Evolutionary conservation across 2,329 filamentous ascomycete species (phyloP).

Genomic region (Cryphonectria radicalis): DNA sequence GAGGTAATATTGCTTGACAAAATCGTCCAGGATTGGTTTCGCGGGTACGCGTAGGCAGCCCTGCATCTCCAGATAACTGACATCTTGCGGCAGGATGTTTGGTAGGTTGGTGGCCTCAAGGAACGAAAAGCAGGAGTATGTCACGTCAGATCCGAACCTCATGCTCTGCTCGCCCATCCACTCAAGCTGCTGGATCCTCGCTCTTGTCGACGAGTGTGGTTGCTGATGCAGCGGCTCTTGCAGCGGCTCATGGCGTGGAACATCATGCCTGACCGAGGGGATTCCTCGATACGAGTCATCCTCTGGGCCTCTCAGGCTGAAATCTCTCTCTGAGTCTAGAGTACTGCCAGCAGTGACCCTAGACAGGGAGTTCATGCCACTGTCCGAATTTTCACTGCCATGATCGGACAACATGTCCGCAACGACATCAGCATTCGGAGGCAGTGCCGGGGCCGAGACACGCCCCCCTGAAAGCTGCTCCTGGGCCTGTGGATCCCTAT

Average conservation of each 20-base stretch:
- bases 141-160: conserved; percentile 40
- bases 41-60: conserved; percentile 51
- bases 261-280: not conserved
- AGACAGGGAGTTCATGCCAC: not conserved
- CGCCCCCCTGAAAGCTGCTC: not conserved
- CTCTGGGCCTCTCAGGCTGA: not conserved
- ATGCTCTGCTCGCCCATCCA: conserved; percentile 38
- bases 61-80: conserved; percentile 51
- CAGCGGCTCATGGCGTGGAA: conserved; percentile 1
- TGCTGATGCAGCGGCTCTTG: conserved; percentile 3
- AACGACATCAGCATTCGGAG: not conserved
- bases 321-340: not conserved
- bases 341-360: conserved; percentile 1
- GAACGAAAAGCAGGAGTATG: conserved; percentile 50
- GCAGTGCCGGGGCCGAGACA: not conserved
- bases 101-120: conserved; percentile 43
- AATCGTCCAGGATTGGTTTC: conserved; percentile 47
- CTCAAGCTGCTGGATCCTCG: conserved; percentile 26
- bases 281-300: not conserved
- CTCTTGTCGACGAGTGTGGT: not conserved
- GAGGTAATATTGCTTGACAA: conserved; percentile 53
- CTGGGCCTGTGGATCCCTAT: conserved; percentile 9
- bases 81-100: conserved; percentile 49
- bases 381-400: conserved; percentile 12
- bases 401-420: conserved; percentile 9